Evolutionary conservation across 306 rosid genomes (phyloP).

Genomic region (Casuarina equisetifolia): DNA sequence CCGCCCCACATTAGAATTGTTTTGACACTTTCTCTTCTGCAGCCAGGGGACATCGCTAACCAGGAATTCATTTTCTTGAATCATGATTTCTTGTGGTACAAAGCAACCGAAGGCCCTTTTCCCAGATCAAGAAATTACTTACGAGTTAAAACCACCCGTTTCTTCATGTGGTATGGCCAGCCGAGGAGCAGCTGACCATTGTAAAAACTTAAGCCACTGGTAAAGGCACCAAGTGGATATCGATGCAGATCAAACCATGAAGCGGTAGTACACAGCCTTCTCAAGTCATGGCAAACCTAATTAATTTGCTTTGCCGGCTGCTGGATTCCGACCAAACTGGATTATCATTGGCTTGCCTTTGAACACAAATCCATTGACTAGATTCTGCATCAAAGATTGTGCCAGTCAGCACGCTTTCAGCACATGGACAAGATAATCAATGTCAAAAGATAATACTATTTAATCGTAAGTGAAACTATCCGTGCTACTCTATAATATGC

Average conservation of each 20-base stretch:
- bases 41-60: not conserved
- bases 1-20: not conserved
- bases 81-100: not conserved
- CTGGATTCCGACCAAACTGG: slow-evolving; percentile 85
- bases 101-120: not conserved
- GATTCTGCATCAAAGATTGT: slow-evolving; percentile 56
- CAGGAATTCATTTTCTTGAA: not conserved
- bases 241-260: not conserved
- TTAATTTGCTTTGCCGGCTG: slow-evolving; percentile 51
- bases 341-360: slow-evolving; percentile 93
- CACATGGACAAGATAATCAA: slow-evolving; percentile 10
- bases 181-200: not conserved
- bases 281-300: not conserved
- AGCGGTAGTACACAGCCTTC: not conserved
- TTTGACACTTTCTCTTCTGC: not conserved
- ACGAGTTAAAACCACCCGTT: not conserved
- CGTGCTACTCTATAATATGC: not conserved
- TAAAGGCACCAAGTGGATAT: not conserved
- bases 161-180: not conserved
- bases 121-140: not conserved
- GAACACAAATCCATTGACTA: slow-evolving; percentile 74
- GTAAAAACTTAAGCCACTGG: not conserved
- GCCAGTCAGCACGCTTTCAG: slow-evolving; percentile 5
- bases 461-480: slow-evolving; percentile 3
- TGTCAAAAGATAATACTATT: not conserved